These are phyloP conservation scores for Climacium dendroides DNA, from an alignment of 225 moss, liverwort and hornwort species.

Conservation along the genomic window DNA sequence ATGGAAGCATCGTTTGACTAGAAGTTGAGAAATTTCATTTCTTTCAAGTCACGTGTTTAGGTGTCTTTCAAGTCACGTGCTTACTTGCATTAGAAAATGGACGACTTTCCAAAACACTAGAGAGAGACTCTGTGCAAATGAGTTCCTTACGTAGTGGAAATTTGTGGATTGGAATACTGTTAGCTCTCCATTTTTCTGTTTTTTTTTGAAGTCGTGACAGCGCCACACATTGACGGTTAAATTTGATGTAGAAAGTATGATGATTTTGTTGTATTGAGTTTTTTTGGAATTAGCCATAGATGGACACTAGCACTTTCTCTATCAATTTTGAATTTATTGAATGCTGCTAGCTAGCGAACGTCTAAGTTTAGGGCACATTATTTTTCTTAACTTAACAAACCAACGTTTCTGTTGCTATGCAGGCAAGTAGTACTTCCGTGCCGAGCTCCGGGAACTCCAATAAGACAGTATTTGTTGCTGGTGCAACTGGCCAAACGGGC, in stretches of 20 bases:
- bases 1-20: neutral
- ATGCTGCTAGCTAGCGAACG: neutral
- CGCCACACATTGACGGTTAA: neutral
- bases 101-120: neutral
- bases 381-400: neutral
- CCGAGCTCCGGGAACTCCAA: neutral
- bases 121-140: neutral
- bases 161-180: neutral
- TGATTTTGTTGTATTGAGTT: neutral
- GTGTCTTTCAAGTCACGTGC: neutral
- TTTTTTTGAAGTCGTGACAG: too few species aligned
- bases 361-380: neutral
- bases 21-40: neutral
- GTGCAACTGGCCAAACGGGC: conserved; percentile 59
- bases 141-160: neutral
- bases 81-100: neutral
- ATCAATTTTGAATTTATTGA: neutral
- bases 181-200: neutral
- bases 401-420: neutral
- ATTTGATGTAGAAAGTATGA: neutral
- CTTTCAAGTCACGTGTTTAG: neutral
- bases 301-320: neutral
- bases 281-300: neutral
- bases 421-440: conserved; percentile 2
- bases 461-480: conserved; percentile 51